phyloP scores from a whole-genome alignment of 257 asterid species.

The Sherardia arvensis region DNA sequence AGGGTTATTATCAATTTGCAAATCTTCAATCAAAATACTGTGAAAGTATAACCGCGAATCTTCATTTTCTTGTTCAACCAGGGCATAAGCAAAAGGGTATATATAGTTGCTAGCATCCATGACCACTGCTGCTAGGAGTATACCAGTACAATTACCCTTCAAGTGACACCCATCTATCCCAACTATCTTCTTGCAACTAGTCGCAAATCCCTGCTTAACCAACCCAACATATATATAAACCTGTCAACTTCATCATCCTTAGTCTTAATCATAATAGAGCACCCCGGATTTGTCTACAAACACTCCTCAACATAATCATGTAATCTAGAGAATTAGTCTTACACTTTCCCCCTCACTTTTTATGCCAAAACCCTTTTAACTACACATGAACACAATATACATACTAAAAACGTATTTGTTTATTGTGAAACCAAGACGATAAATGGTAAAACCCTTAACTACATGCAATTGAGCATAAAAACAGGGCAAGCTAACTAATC shows the following conservation, averaged over 20 bases:
- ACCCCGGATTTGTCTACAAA: background rate
- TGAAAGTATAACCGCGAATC: background rate
- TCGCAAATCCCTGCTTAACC: background rate
- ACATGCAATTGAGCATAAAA: too few species aligned
- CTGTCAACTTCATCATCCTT: background rate
- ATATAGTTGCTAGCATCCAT: background rate
- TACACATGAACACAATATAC: too few species aligned
- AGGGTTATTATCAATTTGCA: accelerated
- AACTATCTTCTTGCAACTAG: background rate
- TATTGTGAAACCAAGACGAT: too few species aligned
- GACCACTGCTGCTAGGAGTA: background rate
- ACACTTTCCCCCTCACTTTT: background rate
- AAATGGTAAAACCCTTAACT: too few species aligned
- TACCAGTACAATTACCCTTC: background rate
- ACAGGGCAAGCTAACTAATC: too few species aligned
- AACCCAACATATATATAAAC: background rate
- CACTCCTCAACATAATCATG: background rate
- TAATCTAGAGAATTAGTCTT: background rate
- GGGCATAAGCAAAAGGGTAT: background rate
- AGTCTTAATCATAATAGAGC: background rate
- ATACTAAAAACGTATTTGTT: too few species aligned
- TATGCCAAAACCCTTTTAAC: background rate
- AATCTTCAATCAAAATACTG: background rate
- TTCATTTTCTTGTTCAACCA: background rate
- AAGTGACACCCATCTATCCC: background rate